Percentiles rank a stretch among this genome's conserved stretches.
Evolutionary conservation across 306 rosid species (phyloP).

Genomic region (Fragaria vesca): DNA sequence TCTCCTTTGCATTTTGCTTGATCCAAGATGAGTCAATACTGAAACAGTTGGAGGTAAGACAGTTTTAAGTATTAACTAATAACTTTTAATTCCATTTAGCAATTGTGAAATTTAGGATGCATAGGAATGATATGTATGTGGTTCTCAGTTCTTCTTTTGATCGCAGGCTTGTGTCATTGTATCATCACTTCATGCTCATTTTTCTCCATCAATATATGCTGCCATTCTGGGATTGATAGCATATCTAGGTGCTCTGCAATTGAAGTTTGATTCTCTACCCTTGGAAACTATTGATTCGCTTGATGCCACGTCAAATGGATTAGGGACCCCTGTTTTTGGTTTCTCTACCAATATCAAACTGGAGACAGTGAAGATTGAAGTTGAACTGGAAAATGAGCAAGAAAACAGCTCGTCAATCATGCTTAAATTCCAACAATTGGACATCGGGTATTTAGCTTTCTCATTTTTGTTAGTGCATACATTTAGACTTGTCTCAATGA

Average conservation of each 20-base stretch:
- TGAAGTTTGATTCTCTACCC: constrained; percentile 34
- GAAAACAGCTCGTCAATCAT: constrained; percentile 47
- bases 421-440: constrained; percentile 49
- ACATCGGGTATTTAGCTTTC: constrained; percentile 47
- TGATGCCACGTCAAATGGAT: constrained; percentile 26
- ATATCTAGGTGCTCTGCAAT: constrained; percentile 29
- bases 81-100: neutral
- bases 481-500: neutral
- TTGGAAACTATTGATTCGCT: constrained; percentile 27
- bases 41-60: constrained; percentile 76
- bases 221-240: constrained; percentile 50
- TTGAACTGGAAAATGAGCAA: constrained; percentile 62
- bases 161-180: constrained; percentile 57
- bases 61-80: neutral
- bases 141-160: constrained; percentile 14
- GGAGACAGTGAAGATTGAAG: constrained; percentile 45
- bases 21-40: constrained; percentile 63
- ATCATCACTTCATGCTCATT: constrained; percentile 51
- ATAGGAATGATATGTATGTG: neutral
- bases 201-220: constrained; percentile 67
- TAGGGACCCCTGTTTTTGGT: constrained; percentile 39
- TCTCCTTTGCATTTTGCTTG: constrained; percentile 51
- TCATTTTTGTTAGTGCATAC: neutral
- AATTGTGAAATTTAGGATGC: neutral
- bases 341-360: constrained; percentile 44